Evolutionary conservation across 495 filamentous ascomycete genomes (phyloP), one percentile per base, ranked within the genome.

Genomic region (Mycothermus thermophilus): DNA sequence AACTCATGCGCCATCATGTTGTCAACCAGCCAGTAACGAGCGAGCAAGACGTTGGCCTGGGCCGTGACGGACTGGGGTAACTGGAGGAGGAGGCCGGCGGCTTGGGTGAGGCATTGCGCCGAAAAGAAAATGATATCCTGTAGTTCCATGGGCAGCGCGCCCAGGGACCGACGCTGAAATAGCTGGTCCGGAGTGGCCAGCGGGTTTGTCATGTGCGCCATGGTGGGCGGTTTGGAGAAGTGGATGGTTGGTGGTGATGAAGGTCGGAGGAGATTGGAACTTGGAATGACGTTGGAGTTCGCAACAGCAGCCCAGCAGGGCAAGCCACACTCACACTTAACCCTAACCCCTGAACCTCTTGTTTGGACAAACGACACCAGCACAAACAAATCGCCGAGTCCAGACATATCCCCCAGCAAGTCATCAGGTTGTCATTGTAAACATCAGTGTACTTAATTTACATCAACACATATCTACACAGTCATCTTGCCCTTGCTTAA

Each of bases 21-120:
- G 11, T 64, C 63, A 18, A 67, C 74, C 4, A 86, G 59, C 75
- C 82, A 95, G 62, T 87, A 93, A 4, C 90, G 69, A n/a, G 77
- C 80, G 19, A 93, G 74, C 0, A 90, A 60, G n/a, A 97, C 74
- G 46, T 86, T 79, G 2, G 90, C 83, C 47, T 86, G 83, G 10
- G 86, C 80, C 18, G 93, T 84, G 30, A 85, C 72, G 37, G 88
- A 83, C 48, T 96, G 92, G 1, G 88, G 81, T 31, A 96, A 60
- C 27, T 81, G 72, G 3, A 97, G 67, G 6, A 96, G 69, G 5
- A 93, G 63, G 5, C 90, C 92, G 8, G 90, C 85, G 12, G 81
- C 72, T 54, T 96, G 92, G 8, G 83, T 92, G 5, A 97, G 71
- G 37, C 77, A 73, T 27, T 81, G 74, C 3, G 74, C 71, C 16